Percentiles rank a stretch among this genome's conserved stretches.
These are phyloP conservation scores for Cryphonectria parasitica DNA, from an alignment of 2,329 filamentous ascomycete species.

Conservation along the genomic window DNA sequence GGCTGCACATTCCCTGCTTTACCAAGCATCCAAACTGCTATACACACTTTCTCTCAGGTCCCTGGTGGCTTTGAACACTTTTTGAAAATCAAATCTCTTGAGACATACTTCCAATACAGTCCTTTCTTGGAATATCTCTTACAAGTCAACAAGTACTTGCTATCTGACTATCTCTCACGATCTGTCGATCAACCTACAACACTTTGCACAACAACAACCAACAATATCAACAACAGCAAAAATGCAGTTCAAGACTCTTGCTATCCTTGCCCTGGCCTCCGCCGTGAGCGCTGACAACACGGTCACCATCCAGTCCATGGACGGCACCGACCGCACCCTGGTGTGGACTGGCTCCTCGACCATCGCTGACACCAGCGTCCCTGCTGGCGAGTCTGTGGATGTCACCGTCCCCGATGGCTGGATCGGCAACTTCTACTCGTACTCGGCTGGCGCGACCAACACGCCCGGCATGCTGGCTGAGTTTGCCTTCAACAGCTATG, in stretches of 20 bases:
- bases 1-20: conserved; percentile 27
- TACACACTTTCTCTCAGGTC: conserved; percentile 21
- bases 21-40: conserved; percentile 6
- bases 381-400: conserved; percentile 43
- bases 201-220: neutral
- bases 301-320: conserved; percentile 63
- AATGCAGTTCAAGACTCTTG: conserved; percentile 58
- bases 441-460: conserved; percentile 38
- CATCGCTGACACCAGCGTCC: conserved; percentile 46
- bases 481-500: conserved; percentile 42
- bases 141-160: conserved; percentile 14
- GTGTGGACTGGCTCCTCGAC: conserved; percentile 53
- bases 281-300: conserved; percentile 50
- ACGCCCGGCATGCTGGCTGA: conserved; percentile 44
- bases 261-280: conserved; percentile 46
- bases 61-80: conserved; percentile 25
- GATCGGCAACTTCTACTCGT: conserved; percentile 42
- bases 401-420: conserved; percentile 35
- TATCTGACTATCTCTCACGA: conserved; percentile 1
- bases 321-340: conserved; percentile 53
- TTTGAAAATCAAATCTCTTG: neutral
- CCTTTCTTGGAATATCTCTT: conserved; percentile 12
- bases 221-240: conserved; percentile 41
- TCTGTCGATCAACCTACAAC: conserved; percentile 7
- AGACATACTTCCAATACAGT: conserved; percentile 14